Conservation (phyloP, 2,329 filamentous ascomycete genomes). For the Talaromyces sp. region DNA sequence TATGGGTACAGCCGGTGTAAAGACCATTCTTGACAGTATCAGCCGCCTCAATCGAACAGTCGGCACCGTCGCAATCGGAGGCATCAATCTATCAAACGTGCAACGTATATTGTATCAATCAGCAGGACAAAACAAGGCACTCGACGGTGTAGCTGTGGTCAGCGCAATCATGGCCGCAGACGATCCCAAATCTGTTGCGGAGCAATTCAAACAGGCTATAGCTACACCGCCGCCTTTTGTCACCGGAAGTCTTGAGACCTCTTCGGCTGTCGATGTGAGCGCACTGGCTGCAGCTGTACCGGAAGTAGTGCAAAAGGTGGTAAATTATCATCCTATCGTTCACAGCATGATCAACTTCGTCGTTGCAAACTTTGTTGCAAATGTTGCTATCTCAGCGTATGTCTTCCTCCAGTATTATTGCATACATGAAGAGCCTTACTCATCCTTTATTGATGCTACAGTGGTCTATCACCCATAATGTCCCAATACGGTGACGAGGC, state of each 20-base stretch:
- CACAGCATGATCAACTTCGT: conserved; percentile 99
- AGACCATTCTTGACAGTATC: conserved; percentile 60
- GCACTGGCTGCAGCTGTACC: conserved; percentile 37
- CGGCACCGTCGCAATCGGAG: conserved; percentile 73
- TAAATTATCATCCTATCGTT: conserved; percentile 63
- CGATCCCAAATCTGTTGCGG: conserved; percentile 61
- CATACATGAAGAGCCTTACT: neutral
- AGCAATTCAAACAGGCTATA: conserved; percentile 55
- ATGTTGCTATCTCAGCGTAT: conserved; percentile 71
- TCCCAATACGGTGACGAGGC: conserved; percentile 81
- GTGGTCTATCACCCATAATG: conserved; percentile 89
- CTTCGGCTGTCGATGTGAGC: conserved; percentile 21
- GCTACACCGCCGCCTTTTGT: conserved; percentile 30
- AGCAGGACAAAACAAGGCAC: conserved; percentile 49
- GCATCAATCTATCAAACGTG: conserved; percentile 72
- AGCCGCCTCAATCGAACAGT: conserved; percentile 40
- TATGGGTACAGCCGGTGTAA: conserved; percentile 67
- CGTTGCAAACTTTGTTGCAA: conserved; percentile 91
- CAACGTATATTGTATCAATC: conserved; percentile 71
- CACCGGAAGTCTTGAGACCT: conserved; percentile 20
- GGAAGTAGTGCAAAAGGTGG: conserved; percentile 56
- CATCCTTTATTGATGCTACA: conserved; percentile 22
- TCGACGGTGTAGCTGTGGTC: conserved; percentile 82
- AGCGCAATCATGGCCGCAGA: conserved; percentile 75
- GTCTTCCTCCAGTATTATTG: conserved; percentile 4